These are phyloP conservation scores for Globisporangium emineosum DNA, from an alignment of 352 stramenopile genomes.

Conservation along the genomic window DNA sequence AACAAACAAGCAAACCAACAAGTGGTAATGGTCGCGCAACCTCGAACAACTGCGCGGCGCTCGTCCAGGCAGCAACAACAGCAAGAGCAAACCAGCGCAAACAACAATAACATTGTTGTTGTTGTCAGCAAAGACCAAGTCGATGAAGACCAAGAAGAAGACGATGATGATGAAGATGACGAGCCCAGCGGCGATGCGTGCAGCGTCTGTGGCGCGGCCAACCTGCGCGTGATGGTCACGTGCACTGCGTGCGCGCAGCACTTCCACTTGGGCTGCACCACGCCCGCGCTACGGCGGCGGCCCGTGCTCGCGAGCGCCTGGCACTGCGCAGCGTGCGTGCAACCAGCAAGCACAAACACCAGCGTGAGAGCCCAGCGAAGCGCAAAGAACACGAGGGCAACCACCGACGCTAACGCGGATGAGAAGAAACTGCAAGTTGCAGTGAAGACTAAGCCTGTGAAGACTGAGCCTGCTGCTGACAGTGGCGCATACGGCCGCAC, in stretches of 20 bases:
- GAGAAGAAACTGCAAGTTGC: neutral
- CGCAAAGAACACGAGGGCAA: slow-evolving; percentile 8
- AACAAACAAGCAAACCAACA: neutral
- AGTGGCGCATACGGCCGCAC: neutral
- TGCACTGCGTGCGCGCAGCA: slow-evolving; percentile 36
- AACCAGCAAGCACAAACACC: neutral
- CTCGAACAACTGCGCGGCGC: neutral
- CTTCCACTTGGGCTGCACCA: slow-evolving; percentile 61
- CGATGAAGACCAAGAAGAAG: slow-evolving; percentile 14
- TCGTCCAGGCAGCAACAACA: slow-evolving; percentile 1
- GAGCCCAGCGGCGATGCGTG: slow-evolving; percentile 23
- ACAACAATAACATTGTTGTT: slow-evolving; percentile 9
- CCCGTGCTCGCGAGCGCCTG: slow-evolving; percentile 35
- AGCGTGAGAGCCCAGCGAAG: neutral
- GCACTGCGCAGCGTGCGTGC: slow-evolving; percentile 37
- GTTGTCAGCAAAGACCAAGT: neutral
- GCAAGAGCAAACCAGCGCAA: neutral
- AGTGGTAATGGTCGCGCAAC: neutral
- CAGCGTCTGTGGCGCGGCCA: slow-evolving; percentile 32
- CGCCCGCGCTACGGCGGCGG: slow-evolving; percentile 44
- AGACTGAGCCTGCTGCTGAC: neutral
- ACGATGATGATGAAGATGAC: slow-evolving; percentile 12
- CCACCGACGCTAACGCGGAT: neutral
- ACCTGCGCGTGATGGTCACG: slow-evolving; percentile 39
- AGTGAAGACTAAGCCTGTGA: neutral